Percentiles rank a stretch among this genome's conserved stretches.
These are phyloP conservation scores for Hevea brasiliensis DNA, from an alignment of 345 rosid species.

Conservation along the genomic window DNA sequence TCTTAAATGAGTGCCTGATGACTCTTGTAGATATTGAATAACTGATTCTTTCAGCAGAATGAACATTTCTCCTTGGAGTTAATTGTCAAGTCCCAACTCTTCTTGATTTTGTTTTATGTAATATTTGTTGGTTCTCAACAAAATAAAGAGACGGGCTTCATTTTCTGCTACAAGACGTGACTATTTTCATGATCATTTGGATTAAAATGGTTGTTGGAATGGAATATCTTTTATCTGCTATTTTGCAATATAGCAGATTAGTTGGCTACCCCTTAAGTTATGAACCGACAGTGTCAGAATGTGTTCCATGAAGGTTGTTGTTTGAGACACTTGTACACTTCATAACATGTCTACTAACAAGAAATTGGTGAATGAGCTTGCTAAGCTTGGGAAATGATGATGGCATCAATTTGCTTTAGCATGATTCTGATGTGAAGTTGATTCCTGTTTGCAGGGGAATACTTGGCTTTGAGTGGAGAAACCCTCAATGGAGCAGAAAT, in stretches of 20 bases:
- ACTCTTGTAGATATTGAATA: not conserved
- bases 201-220: not conserved
- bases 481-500: constrained; percentile 87
- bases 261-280: no score
- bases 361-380: no score
- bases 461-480: constrained; percentile 79
- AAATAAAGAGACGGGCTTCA: not conserved
- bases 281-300: no score
- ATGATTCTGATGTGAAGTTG: constrained; percentile 8
- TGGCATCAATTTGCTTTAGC: not conserved
- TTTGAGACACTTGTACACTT: no score
- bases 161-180: not conserved
- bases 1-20: not conserved
- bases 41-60: not conserved
- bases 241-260: no score
- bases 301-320: no score
- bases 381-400: not conserved
- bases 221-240: no score
- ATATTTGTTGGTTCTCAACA: not conserved
- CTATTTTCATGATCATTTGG: not conserved
- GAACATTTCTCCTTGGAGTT: not conserved
- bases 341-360: no score
- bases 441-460: constrained; percentile 67
- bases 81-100: not conserved
- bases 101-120: not conserved